Base-by-base conservation (phyloP, 192 early-diverging fungal genomes). In the Umbelopsis sp. region DNA sequence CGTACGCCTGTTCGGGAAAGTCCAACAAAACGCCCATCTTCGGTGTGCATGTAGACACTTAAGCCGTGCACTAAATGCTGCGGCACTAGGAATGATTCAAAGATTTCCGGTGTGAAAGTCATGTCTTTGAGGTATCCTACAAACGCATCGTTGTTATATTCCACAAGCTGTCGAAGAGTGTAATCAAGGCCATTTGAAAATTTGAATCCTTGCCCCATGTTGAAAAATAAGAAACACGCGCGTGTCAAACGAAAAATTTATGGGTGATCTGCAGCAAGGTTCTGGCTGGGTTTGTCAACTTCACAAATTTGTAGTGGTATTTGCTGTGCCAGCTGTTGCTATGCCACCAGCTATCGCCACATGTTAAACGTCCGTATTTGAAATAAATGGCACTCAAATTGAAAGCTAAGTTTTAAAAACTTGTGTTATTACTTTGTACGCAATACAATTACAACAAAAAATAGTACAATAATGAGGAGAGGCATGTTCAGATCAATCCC, bases 101-200 rank as follows among this genome's bases (percentile, higher is more conserved):
- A 47, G 25, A 25, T n/a, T 21, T 67, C 66, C 2, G 26, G 24
- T 6, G 34, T 47, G 7, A 67, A 6, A 0, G 66, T 45, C 21
- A 67, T 26, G 24, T 67, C 43, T 4, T 26, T 29, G 12, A 67
- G 38, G 43, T 67, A 67, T 1, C 45, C 43, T 20, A 41, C 34
- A 24, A 67, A 67, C 0, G 66, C 66, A 9, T 45, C 43, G 17
- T 67, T 67, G 26, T 67, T 44, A 26, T 34, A 67, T 44, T 44
- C 66, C n/a, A 45, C 66, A 8, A 45, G 43, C 38, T 67, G 66
- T 6, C 45, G 66, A 29, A 67, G 7, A 4, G 43, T 45, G 32
- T 67, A 43, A 24, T 67, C 73, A 26, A 62, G 56, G 16, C 56
- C 56, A 62, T 17, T 62, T 26, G 56, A 29, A 7, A 34, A 62